A percentile compares a stretch with the other conserved stretches of the same genome.
These are phyloP conservation scores for Solanum paucissectum DNA, from an alignment of 257 asterid genomes.

Conservation along the genomic window DNA sequence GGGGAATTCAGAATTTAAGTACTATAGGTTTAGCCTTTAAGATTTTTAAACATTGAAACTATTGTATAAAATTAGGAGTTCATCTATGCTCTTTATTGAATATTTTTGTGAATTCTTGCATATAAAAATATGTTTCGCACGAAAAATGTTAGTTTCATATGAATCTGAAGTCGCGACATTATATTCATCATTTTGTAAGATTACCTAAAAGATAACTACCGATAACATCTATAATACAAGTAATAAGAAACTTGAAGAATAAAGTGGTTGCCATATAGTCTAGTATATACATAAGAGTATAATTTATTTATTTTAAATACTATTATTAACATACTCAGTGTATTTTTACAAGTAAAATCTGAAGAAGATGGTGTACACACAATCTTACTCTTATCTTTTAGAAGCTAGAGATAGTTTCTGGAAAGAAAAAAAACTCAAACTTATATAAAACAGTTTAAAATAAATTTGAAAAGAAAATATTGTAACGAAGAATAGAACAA, in stretches of 20 bases:
- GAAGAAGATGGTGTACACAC: neutral
- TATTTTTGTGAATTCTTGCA: neutral
- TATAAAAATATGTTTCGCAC: neutral
- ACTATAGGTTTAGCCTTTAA: neutral
- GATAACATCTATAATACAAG: neutral
- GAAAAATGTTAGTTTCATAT: neutral
- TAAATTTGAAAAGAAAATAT: neutral
- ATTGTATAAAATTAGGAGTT: neutral
- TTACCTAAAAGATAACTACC: neutral
- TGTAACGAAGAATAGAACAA: neutral
- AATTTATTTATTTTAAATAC: too few relatives aligned
- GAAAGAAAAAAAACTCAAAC: neutral
- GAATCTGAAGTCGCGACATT: neutral
- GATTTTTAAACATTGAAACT: neutral
- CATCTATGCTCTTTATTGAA: neutral
- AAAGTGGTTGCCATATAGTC: neutral
- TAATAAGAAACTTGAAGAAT: neutral
- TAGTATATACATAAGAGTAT: too few relatives aligned
- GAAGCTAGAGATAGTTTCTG: neutral
- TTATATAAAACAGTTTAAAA: neutral
- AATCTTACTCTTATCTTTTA: neutral
- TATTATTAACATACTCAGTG: neutral
- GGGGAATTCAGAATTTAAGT: neutral
- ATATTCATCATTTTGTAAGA: neutral
- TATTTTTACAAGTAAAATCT: too few relatives aligned